These are phyloP conservation scores for Hypoxylon perforatum DNA, from an alignment of 495 filamentous ascomycete species.

Conservation along the genomic window DNA sequence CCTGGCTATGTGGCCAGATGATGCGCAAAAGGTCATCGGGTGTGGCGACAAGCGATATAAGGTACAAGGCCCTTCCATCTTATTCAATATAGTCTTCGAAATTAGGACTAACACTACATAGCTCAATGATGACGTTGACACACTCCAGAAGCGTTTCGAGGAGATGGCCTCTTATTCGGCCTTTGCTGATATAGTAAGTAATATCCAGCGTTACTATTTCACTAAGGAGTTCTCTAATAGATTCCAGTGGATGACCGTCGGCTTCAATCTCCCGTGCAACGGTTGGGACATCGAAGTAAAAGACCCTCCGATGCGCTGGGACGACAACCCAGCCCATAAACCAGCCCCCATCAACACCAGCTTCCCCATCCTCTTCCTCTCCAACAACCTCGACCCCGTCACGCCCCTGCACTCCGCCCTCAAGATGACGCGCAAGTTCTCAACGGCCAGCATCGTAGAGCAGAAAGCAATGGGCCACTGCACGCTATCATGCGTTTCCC, in stretches of 20 bases:
- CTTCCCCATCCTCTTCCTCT: slow-evolving; percentile 69
- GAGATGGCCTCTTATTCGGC: slow-evolving; percentile 50
- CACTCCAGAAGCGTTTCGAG: slow-evolving; percentile 50
- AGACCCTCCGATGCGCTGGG: slow-evolving; percentile 52
- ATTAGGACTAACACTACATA: slow-evolving; percentile 7
- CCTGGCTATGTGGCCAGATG: slow-evolving; percentile 58
- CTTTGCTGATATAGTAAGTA: slow-evolving; percentile 56
- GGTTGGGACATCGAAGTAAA: slow-evolving; percentile 52
- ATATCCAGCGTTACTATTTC: neutral
- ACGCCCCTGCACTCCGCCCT: slow-evolving; percentile 63
- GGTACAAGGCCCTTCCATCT: slow-evolving; percentile 26
- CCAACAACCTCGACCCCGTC: slow-evolving; percentile 70
- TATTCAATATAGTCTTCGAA: neutral
- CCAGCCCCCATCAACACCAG: slow-evolving; percentile 57
- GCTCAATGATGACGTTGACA: slow-evolving; percentile 53
- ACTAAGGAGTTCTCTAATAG: neutral
- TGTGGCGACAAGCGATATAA: slow-evolving; percentile 60
- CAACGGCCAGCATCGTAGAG: slow-evolving; percentile 57
- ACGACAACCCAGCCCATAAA: slow-evolving; percentile 42
- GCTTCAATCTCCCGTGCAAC: slow-evolving; percentile 56
- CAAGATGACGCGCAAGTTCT: slow-evolving; percentile 62
- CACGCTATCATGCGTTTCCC: slow-evolving; percentile 49
- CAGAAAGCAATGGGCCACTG: slow-evolving; percentile 59
- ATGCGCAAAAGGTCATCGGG: slow-evolving; percentile 55
- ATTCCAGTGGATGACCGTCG: slow-evolving; percentile 47